Conservation (phyloP, 371 early-diverging fungal species). For the Haplosporangium sp. region DNA sequence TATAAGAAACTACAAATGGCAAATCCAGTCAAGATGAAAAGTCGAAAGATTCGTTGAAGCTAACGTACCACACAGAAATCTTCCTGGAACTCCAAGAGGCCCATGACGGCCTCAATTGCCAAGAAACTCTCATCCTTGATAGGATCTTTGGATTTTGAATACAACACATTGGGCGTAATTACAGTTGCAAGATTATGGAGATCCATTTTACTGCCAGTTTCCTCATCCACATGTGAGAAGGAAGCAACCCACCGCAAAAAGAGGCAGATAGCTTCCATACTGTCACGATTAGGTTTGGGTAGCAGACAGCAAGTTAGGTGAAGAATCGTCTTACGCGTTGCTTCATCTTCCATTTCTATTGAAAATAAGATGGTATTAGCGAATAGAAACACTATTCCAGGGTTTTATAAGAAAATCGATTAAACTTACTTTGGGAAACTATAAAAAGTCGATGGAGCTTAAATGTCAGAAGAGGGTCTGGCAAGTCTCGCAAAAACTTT, state of each 20-base stretch:
- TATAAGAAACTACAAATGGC: neutral
- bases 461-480: constrained; percentile 94
- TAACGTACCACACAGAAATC: constrained; percentile 75
- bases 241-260: constrained; percentile 87
- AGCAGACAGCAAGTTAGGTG: constrained; percentile 87
- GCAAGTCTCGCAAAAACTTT: constrained; percentile 93
- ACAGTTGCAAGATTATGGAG: constrained; percentile 91
- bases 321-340: constrained; percentile 66
- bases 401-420: neutral
- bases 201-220: constrained; percentile 90
- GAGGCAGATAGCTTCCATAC: constrained; percentile 85
- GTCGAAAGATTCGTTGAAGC: neutral
- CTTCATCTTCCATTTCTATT: constrained; percentile 64
- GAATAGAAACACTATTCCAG: neutral
- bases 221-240: constrained; percentile 74
- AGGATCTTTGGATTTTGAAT: constrained; percentile 86
- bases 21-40: no score
- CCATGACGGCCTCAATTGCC: constrained; percentile 81
- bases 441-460: constrained; percentile 86
- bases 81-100: constrained; percentile 80
- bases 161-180: constrained; percentile 93
- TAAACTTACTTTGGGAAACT: constrained; percentile 74
- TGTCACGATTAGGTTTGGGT: constrained; percentile 92
- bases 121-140: constrained; percentile 79
- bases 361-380: neutral